These are phyloP conservation scores for Alternaria novae-zelandiae DNA, from an alignment of 2,329 filamentous ascomycete species.

Conservation along the genomic window DNA sequence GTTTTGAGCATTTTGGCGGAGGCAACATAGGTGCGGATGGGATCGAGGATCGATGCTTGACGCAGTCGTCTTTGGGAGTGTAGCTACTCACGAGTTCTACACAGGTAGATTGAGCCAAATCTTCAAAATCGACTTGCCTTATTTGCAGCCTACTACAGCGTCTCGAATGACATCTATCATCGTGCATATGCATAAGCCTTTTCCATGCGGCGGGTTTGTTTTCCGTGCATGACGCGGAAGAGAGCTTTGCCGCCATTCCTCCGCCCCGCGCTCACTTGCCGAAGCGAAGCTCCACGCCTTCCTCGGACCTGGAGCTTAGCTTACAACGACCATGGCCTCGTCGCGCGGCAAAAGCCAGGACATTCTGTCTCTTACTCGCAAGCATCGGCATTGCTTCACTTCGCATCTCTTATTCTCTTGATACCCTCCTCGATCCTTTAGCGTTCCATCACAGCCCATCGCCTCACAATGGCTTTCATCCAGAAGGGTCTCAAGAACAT, in stretches of 20 bases:
- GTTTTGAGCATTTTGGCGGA: constrained; percentile 22
- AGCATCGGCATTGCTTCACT: not conserved
- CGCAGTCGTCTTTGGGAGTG: not conserved
- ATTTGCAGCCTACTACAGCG: not conserved
- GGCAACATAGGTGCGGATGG: constrained; percentile 7
- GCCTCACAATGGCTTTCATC: constrained; percentile 51
- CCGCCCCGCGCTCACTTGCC: constrained; percentile 43
- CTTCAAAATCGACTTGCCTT: not conserved
- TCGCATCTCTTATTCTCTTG: not conserved
- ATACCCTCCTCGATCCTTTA: constrained; percentile 14
- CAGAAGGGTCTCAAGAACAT: constrained; percentile 74
- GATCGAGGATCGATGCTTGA: not conserved
- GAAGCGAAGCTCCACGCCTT: constrained; percentile 34
- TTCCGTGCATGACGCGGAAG: constrained; percentile 28
- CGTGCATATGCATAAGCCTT: constrained; percentile 11
- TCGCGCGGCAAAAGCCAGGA: constrained; percentile 13
- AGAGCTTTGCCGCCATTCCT: constrained; percentile 34
- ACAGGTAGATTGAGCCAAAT: not conserved
- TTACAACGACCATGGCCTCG: constrained; percentile 30
- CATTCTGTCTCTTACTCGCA: constrained; percentile 8
- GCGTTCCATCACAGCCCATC: constrained; percentile 16
- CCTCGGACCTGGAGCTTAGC: constrained; percentile 33
- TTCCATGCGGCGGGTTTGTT: constrained; percentile 13
- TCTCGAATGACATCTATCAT: not conserved
- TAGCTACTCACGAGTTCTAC: not conserved